phyloP scores from a whole-genome alignment of 805 yeast genomes.

The Wickerhamomyces ciferrii region DNA sequence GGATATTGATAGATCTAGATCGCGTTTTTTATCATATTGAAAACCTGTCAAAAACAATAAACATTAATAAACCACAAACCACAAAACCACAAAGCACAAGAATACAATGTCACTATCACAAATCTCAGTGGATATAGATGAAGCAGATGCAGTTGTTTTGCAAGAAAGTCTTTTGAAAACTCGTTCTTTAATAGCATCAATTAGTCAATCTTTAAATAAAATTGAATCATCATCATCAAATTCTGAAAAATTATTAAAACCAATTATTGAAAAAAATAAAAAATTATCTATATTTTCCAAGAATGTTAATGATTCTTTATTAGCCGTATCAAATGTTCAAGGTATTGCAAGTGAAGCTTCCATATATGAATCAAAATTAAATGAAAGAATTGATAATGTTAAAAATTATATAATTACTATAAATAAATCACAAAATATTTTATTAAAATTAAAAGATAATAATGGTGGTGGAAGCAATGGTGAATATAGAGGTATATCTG shows the following conservation, averaged over 20 bases:
- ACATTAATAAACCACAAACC: too few relatives aligned
- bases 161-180: conserved; percentile 67
- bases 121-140: conserved; percentile 52
- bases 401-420: conserved; percentile 34
- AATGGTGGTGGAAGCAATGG: conserved; percentile 1
- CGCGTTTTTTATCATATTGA: too few relatives aligned
- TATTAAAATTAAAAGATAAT: conserved; percentile 35
- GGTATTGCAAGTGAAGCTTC: conserved; percentile 43
- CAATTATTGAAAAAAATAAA: conserved; percentile 62
- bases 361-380: conserved; percentile 30
- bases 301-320: conserved; percentile 51
- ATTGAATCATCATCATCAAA: conserved; percentile 48
- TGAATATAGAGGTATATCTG: conserved; percentile 61
- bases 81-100: too few relatives aligned
- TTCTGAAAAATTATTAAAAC: conserved; percentile 63
- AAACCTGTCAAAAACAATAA: too few relatives aligned
- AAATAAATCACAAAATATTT: conserved; percentile 39
- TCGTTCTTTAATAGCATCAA: conserved; percentile 46
- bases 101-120: conserved; percentile 9
- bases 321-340: conserved; percentile 41
- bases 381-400: conserved; percentile 25
- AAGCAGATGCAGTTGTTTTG: conserved; percentile 78
- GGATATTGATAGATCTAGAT: too few relatives aligned
- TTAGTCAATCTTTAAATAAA: conserved; percentile 47
- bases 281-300: conserved; percentile 46